Base-by-base conservation (phyloP, 1,284 basidiomycete species). In the Chalciporus sp. region DNA sequence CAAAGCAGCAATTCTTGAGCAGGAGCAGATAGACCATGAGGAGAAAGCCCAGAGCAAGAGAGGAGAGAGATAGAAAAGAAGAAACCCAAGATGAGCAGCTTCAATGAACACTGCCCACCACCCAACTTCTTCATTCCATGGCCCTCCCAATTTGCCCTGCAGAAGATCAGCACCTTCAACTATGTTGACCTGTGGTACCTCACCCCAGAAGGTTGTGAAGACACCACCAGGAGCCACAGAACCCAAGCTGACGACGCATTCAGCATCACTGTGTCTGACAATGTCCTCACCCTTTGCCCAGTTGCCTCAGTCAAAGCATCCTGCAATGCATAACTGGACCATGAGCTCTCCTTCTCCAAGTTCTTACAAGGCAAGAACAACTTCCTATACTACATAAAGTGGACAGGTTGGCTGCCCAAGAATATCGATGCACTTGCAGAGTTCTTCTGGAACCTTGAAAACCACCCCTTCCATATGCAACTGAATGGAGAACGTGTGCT, bases 181-280 rank as follows among this genome's bases (percentile, higher is more conserved):
- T 69, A 60, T 28, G 28, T 67, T 2, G 60, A 72, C 12, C 51
- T 69, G 0, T 70, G 57, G 51, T 69, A 72, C 41, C 69, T 70
- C 59, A 61, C 66, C 1, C 46, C 29, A 0, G 56, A 65, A 17
- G 69, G 67, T 0, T 16, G 39, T 2, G 0, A n/a, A 0, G 43
- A 52, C 7, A 20, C 49, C 2, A 17, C 53, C 0, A 31, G 27
- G 0, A 1, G 42, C 17, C 8, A 7, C 35, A 58, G 42, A 6
- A 49, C 37, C 0, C 47, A 28, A 3, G 56, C 51, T 0, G 28
- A 58, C 1, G 28, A 50, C 27, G 40, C 57, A 1, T 44, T 58
- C 0, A 23, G 47, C 2, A 23, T 57, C 0, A 7, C 48, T 12
- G 42, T 7, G 10, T 6, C 51, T 0, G 48, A 57, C 0, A 14